These are phyloP conservation scores for Yamadazyma epiphylla DNA, from an alignment of 1,139 yeast species.

Conservation along the genomic window DNA sequence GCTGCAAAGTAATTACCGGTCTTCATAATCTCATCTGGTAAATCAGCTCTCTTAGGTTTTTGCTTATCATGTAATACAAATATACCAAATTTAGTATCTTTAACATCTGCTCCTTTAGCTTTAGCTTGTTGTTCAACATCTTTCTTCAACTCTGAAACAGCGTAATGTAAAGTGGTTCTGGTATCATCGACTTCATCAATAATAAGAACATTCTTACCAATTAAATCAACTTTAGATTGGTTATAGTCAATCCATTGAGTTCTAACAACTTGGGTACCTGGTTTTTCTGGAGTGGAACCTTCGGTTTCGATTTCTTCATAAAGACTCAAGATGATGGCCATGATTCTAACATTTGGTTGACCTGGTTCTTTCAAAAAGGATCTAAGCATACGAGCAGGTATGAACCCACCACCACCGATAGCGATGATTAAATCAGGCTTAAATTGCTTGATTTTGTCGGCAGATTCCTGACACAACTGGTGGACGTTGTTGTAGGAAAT, in stretches of 20 bases:
- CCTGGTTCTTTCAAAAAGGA: constrained; percentile 86
- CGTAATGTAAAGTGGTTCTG: constrained; percentile 90
- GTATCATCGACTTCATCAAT: constrained; percentile 97
- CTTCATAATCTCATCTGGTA: constrained; percentile 60
- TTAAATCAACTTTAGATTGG: constrained; percentile 58
- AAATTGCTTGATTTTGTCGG: constrained; percentile 63
- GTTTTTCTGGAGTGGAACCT: constrained; percentile 56
- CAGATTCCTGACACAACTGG: constrained; percentile 86
- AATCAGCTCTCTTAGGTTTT: constrained; percentile 81
- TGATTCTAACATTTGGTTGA: constrained; percentile 83
- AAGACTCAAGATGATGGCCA: constrained; percentile 87
- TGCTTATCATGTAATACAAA: constrained; percentile 92
- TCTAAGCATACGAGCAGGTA: constrained; percentile 92
- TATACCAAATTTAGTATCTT: constrained; percentile 73
- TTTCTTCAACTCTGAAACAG: constrained; percentile 79
- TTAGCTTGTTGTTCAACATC: constrained; percentile 63
- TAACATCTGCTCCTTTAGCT: constrained; percentile 45
- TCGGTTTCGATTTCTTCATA: constrained; percentile 76
- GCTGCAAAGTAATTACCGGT: constrained; percentile 85
- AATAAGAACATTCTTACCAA: constrained; percentile 77
- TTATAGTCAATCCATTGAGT: constrained; percentile 94
- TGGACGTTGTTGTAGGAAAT: constrained; percentile 91
- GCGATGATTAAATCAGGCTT: constrained; percentile 89
- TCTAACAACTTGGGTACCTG: constrained; percentile 84
- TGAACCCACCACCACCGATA: constrained; percentile 92